Conservation (phyloP, 192 early-diverging fungal genomes). For the Entomortierella chlamydospora region DNA sequence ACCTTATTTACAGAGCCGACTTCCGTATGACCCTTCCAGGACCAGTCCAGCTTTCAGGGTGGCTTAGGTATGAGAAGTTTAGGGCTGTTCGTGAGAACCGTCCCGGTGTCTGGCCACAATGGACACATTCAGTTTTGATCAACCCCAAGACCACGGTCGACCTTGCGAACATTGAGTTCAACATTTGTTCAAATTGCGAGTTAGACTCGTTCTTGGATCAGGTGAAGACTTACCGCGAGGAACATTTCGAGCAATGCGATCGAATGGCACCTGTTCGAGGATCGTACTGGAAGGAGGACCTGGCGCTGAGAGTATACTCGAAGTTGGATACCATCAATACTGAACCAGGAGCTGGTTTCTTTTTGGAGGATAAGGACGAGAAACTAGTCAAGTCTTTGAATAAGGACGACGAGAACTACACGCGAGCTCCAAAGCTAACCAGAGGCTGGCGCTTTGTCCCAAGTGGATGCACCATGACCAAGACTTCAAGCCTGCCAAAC, state of each 20-base stretch:
- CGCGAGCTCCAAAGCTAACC: conserved; percentile 2
- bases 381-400: background rate
- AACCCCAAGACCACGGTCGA: conserved; percentile 10
- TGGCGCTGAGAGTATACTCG: conserved; percentile 26
- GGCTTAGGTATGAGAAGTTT: conserved; percentile 36
- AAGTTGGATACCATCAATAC: conserved; percentile 21
- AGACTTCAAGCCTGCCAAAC: conserved; percentile 5
- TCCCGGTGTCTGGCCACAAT: conserved; percentile 39
- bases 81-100: conserved; percentile 29
- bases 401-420: background rate
- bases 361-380: background rate
- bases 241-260: conserved; percentile 32
- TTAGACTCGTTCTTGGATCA: conserved; percentile 25
- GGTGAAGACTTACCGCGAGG: conserved; percentile 9
- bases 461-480: conserved; percentile 40
- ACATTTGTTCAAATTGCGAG: conserved; percentile 20
- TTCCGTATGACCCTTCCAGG: conserved; percentile 38
- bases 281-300: conserved; percentile 31
- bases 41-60: conserved; percentile 19
- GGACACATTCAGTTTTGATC: conserved; percentile 25
- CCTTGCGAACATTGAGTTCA: background rate
- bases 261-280: conserved; percentile 37
- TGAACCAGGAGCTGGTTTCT: conserved; percentile 17
- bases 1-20: conserved; percentile 38
- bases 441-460: conserved; percentile 48